A percentile compares a stretch with the other conserved stretches of the same genome.
phyloP scores from a whole-genome alignment of 1,284 basidiomycete species.

The Coniferiporia sulphurascens region DNA sequence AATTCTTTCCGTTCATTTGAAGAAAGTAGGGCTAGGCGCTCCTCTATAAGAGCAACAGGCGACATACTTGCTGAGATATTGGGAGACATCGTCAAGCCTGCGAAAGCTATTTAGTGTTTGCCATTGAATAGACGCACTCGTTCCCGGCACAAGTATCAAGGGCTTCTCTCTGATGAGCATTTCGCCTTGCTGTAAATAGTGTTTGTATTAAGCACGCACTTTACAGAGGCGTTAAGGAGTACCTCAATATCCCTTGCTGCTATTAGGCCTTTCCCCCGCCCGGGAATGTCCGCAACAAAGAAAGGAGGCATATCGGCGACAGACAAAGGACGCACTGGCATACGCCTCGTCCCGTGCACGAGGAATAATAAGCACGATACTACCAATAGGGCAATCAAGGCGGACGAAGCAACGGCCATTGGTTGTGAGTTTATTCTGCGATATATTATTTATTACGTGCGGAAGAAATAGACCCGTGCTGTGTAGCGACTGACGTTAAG shows the following conservation, averaged over 20 bases:
- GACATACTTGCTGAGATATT: slow-evolving; percentile 35
- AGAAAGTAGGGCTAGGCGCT: slow-evolving; percentile 31
- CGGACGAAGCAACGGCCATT: neutral
- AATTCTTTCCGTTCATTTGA: slow-evolving; percentile 35
- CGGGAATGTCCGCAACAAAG: slow-evolving; percentile 32
- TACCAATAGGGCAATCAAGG: neutral
- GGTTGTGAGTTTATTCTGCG: neutral
- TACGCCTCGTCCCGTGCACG: neutral
- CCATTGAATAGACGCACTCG: slow-evolving; percentile 33
- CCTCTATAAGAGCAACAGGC: slow-evolving; percentile 39
- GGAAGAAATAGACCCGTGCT: neutral
- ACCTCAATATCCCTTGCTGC: slow-evolving; percentile 36
- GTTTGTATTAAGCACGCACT: neutral
- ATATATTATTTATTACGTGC: neutral
- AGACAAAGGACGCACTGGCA: neutral
- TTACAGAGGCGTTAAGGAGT: neutral
- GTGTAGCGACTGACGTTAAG: neutral
- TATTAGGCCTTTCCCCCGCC: slow-evolving; percentile 37
- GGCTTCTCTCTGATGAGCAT: slow-evolving; percentile 49
- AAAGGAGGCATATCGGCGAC: slow-evolving; percentile 20
- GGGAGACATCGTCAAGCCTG: neutral
- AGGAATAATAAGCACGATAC: neutral
- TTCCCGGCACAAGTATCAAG: slow-evolving; percentile 44
- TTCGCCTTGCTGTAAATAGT: slow-evolving; percentile 46
- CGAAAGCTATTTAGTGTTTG: neutral